These are phyloP conservation scores for Calonectria leucothoes DNA, from an alignment of 2,329 filamentous ascomycete species.

Conservation along the genomic window DNA sequence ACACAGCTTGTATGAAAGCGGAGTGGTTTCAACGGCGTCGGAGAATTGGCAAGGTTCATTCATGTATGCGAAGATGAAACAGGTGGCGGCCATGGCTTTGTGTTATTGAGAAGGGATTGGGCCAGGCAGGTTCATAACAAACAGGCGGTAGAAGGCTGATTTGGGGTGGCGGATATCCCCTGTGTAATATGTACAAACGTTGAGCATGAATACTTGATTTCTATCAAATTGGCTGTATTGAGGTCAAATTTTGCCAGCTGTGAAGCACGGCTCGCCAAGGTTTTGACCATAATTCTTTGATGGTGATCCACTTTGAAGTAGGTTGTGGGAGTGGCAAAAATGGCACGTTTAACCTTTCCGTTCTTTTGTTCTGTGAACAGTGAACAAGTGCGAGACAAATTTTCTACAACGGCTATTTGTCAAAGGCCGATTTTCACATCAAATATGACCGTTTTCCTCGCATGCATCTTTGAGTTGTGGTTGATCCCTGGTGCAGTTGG, in stretches of 20 bases:
- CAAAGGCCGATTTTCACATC: not conserved
- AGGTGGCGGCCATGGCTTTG: not conserved
- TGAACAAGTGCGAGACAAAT: too few relatives aligned
- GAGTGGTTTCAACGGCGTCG: slow-evolving; percentile 7
- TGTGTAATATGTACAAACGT: slow-evolving; percentile 5
- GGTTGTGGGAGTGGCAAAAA: too few relatives aligned
- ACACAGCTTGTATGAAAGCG: not conserved
- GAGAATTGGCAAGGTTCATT: not conserved
- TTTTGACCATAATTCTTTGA: too few relatives aligned
- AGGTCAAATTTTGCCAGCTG: too few relatives aligned
- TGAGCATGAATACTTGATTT: not conserved
- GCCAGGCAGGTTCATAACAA: not conserved
- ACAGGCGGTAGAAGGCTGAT: not conserved
- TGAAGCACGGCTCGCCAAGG: too few relatives aligned
- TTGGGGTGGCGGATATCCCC: not conserved
- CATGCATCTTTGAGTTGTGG: not conserved
- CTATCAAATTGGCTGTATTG: too few relatives aligned
- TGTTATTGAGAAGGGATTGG: not conserved
- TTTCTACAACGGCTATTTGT: too few relatives aligned
- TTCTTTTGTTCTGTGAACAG: too few relatives aligned
- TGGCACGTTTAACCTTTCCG: too few relatives aligned
- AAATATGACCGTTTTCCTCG: not conserved
- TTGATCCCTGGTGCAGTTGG: not conserved
- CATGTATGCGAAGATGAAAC: not conserved
- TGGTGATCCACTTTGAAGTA: too few relatives aligned